Base-by-base conservation (phyloP, 2,329 filamentous ascomycete species). In the Fusarium chuoi region DNA sequence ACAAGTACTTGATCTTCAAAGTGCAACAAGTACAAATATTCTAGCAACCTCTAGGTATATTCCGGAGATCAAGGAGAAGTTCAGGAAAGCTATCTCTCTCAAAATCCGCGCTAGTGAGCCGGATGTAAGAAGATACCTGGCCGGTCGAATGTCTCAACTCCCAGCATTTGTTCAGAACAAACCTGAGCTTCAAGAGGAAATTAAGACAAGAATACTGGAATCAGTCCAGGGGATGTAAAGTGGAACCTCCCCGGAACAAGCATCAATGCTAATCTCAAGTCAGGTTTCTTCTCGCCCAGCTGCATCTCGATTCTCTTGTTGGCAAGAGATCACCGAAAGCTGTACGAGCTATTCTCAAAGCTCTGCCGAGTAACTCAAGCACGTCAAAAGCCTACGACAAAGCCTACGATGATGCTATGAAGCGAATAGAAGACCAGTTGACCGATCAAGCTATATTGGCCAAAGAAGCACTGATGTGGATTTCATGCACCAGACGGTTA, bases 351-450 rank as follows among this genome's bases (percentile, higher is more conserved):
- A 28, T 54, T n/a, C 51, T 54, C 13, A 54, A 39, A 39, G 24
- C 18, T 5, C 28, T 1, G 48, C 61, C 1, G 0, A 79, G 46
- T 20, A 81, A 81, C 14, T 73, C 76, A 7, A 57, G 75, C 18
- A 39, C 41, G 5, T 62, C 33, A 2, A 59, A 36, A 30, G 79
- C 78, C 7, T 83, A 84, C 22, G 75, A 84, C 22, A 10, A 71
- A 17, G 82, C 83, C 1, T 89, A 89, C 52, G 64, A 80, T 0
- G 68, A 82, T 1, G 82, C 83, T 0, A 84, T 88, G 77, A 44
- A 82, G 6, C 78, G 85, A 26, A 86, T 88, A 35, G 56, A 82
- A n/a, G 65, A 72, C 1, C 85, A 88, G 54, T 15, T 72, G 1
- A 2, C 57, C 2, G 81, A 79, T 7, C 70, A 80, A 15, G 42